phyloP scores from a whole-genome alignment of 1,284 basidiomycete genomes.

The Wolfiporia cocos region DNA sequence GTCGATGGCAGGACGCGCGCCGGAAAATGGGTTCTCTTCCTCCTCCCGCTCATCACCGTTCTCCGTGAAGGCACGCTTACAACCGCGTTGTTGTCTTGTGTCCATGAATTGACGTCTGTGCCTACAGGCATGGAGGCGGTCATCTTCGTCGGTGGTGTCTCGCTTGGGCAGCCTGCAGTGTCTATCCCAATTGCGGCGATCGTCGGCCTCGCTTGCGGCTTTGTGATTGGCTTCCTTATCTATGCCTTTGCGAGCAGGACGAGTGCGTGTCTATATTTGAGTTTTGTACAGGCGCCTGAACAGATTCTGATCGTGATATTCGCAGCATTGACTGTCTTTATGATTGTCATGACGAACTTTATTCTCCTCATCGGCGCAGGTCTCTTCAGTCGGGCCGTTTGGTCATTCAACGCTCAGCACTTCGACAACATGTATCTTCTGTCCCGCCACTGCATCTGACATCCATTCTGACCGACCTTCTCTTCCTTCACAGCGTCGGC shows the following conservation, averaged over 20 bases:
- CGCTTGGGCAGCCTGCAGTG: conserved; percentile 72
- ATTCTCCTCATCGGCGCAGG: conserved; percentile 90
- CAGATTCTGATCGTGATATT: neutral
- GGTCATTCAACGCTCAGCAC: conserved; percentile 63
- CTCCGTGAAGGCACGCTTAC: conserved; percentile 70
- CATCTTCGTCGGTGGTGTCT: conserved; percentile 90
- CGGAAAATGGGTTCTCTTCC: conserved; percentile 82
- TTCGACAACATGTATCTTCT: conserved; percentile 49
- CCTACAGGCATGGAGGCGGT: conserved; percentile 75
- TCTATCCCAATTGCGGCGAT: conserved; percentile 89
- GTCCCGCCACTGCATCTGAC: neutral
- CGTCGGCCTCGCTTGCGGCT: conserved; percentile 73
- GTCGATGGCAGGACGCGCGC: conserved; percentile 40
- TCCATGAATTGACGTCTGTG: neutral
- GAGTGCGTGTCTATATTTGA: conserved; percentile 37
- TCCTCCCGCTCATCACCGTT: conserved; percentile 86
- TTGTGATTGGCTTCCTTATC: conserved; percentile 62
- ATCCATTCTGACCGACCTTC: conserved; percentile 1
- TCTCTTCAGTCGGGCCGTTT: conserved; percentile 71
- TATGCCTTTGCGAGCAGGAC: conserved; percentile 72
- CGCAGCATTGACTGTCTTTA: conserved; percentile 74
- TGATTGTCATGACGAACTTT: conserved; percentile 85
- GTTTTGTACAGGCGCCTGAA: neutral
- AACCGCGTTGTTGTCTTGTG: neutral
- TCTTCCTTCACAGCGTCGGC: conserved; percentile 46